Percentiles rank a stretch among this genome's conserved stretches.
Evolutionary conservation across 306 rosid species (phyloP).

Genomic region (Lathyrus oleraceus): DNA sequence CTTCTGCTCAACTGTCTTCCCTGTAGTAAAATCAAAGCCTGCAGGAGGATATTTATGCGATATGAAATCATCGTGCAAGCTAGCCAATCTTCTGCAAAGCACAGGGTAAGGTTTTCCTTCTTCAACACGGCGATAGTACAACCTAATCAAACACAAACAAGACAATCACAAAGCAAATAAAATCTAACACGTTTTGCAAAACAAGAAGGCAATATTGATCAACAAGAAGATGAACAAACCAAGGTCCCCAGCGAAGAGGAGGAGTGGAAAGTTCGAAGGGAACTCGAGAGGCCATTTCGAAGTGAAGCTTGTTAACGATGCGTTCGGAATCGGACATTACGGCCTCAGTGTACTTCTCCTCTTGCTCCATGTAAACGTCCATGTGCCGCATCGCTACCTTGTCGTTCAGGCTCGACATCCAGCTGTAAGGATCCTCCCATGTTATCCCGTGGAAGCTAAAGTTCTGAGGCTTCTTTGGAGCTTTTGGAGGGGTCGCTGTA

Average conservation of each 20-base stretch:
- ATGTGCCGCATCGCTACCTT: constrained; percentile 92
- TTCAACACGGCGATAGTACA: constrained; percentile 87
- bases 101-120: constrained; percentile 85
- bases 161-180: not conserved
- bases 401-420: constrained; percentile 83
- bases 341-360: constrained; percentile 87
- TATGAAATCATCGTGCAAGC: constrained; percentile 75
- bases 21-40: constrained; percentile 83
- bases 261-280: constrained; percentile 81
- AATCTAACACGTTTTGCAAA: not conserved
- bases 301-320: constrained; percentile 73
- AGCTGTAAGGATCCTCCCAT: constrained; percentile 89
- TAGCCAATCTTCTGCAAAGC: constrained; percentile 74
- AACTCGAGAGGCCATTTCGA: constrained; percentile 86
- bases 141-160: constrained; percentile 41
- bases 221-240: constrained; percentile 31
- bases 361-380: constrained; percentile 96
- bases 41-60: constrained; percentile 79
- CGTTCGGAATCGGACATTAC: constrained; percentile 70
- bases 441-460: constrained; percentile 63
- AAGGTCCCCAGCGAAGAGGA: constrained; percentile 89
- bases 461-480: constrained; percentile 80
- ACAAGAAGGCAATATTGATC: not conserved
- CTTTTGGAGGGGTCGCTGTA: constrained; percentile 67
- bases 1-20: constrained; percentile 92